These are phyloP conservation scores for Acacia melanoxylon DNA, from an alignment of 306 rosid species.

Conservation along the genomic window DNA sequence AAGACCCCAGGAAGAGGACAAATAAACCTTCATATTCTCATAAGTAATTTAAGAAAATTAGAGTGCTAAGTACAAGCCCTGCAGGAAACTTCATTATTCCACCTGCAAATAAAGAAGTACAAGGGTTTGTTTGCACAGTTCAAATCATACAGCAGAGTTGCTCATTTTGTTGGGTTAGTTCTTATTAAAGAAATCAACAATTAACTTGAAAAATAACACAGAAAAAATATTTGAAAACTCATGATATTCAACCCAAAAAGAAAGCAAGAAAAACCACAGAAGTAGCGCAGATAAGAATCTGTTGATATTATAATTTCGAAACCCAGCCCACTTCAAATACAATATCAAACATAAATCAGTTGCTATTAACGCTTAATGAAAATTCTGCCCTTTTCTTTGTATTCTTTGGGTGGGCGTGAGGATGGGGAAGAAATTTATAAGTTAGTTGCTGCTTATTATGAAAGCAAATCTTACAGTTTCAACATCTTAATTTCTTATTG, in stretches of 20 bases:
- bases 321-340: neutral
- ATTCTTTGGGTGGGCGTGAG: neutral
- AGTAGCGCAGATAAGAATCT: neutral
- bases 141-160: neutral
- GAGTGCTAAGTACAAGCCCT: neutral
- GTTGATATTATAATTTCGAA: neutral
- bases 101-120: neutral
- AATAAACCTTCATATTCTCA: slow-evolving; percentile 8
- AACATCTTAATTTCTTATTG: slow-evolving; percentile 19
- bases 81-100: neutral
- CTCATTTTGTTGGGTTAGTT: neutral
- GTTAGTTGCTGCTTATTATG: slow-evolving; percentile 1
- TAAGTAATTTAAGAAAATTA: neutral
- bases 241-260: neutral
- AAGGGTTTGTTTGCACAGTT: neutral
- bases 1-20: slow-evolving; percentile 1
- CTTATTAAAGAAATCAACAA: neutral
- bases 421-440: neutral
- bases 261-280: neutral
- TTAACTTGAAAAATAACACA: neutral
- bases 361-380: neutral
- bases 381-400: neutral
- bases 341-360: neutral
- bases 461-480: slow-evolving; percentile 7
- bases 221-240: neutral